phyloP scores from a whole-genome alignment of 148 eudicot species.

The Amaranthus cruentus region DNA sequence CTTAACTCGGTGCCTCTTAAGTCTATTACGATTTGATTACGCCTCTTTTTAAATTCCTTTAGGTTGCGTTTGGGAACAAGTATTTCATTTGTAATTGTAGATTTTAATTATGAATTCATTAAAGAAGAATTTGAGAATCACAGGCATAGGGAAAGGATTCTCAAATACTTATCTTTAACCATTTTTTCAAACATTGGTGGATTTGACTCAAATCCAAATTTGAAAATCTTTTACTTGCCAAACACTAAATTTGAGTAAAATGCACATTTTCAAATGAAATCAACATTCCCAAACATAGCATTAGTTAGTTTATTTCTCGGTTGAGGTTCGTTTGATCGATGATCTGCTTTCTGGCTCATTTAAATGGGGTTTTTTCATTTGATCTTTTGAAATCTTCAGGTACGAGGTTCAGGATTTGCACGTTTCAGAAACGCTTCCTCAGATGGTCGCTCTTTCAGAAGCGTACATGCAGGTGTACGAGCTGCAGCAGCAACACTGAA shows the following conservation, averaged over 20 bases:
- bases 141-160: too few species aligned
- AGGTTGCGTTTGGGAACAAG: too few species aligned
- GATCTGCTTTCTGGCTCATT: not conserved
- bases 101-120: too few species aligned
- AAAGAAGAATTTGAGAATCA: too few species aligned
- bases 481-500: constrained; percentile 55
- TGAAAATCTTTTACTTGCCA: too few species aligned
- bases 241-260: too few species aligned
- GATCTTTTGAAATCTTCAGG: constrained; percentile 36
- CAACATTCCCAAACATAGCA: too few species aligned
- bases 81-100: too few species aligned
- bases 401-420: constrained; percentile 98
- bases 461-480: constrained; percentile 97
- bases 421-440: constrained; percentile 91
- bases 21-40: not conserved
- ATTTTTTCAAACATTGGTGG: too few species aligned
- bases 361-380: not conserved
- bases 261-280: too few species aligned
- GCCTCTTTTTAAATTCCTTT: not conserved
- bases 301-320: not conserved
- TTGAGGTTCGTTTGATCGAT: not conserved
- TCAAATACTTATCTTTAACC: too few species aligned
- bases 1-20: not conserved
- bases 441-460: constrained; percentile 98
- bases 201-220: too few species aligned